These are phyloP conservation scores for Mycocentrospora acerina DNA, from an alignment of 2,329 filamentous ascomycete genomes.

Conservation along the genomic window DNA sequence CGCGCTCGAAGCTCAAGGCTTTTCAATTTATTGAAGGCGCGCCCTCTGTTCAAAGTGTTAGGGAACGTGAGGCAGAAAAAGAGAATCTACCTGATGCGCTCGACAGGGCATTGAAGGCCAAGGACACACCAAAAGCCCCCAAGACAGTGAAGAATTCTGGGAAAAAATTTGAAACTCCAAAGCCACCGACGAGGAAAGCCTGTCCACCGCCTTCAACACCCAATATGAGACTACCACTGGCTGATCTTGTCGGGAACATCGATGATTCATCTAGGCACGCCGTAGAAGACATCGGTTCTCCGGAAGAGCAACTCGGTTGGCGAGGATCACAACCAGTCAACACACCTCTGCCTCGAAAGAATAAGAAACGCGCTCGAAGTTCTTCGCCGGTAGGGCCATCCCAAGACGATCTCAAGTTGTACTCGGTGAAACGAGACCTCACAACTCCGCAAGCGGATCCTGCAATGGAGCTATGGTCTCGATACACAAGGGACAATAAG, in stretches of 20 bases:
- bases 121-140: slow-evolving; percentile 23
- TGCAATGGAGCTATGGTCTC: slow-evolving; percentile 49
- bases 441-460: slow-evolving; percentile 51
- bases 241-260: slow-evolving; percentile 62
- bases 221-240: slow-evolving; percentile 59
- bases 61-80: slow-evolving; percentile 44
- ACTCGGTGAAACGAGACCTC: slow-evolving; percentile 26
- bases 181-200: slow-evolving; percentile 24
- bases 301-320: slow-evolving; percentile 64
- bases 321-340: slow-evolving; percentile 49
- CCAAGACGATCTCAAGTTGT: slow-evolving; percentile 39
- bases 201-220: slow-evolving; percentile 58
- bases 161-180: slow-evolving; percentile 29
- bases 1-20: slow-evolving; percentile 56
- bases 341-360: slow-evolving; percentile 45
- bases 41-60: slow-evolving; percentile 19
- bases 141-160: slow-evolving; percentile 14
- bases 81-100: slow-evolving; percentile 40
- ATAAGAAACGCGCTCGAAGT: slow-evolving; percentile 49
- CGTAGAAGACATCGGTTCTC: slow-evolving; percentile 54
- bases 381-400: slow-evolving; percentile 48
- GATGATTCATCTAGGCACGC: slow-evolving; percentile 56
- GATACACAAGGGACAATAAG: slow-evolving; percentile 45
- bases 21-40: slow-evolving; percentile 54
- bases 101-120: slow-evolving; percentile 8